Evolutionary conservation across 371 early-diverging fungal species (phyloP), one percentile per base, ranked within the genome.

Genomic region (Mucor piriformis): DNA sequence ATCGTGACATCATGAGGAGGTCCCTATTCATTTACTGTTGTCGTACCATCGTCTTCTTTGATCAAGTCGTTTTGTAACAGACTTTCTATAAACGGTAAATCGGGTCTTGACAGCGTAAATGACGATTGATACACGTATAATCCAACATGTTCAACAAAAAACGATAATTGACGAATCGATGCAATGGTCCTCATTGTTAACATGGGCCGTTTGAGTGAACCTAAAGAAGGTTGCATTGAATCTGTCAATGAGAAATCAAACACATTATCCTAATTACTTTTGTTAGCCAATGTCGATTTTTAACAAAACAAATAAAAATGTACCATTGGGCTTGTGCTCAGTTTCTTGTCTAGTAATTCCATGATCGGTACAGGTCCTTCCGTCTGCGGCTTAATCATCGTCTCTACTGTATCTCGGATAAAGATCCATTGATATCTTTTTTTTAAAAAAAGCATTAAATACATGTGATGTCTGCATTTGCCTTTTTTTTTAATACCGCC

Each of bases 391-490:
- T 74, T 66, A 52, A 81, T 76, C 16, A 83, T 12, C 29, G 83
- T 81, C 34, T 90, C 92, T 4, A 90, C 78, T 1, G 91, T 90
- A 53, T 96, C 95, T 2, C 87, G 85, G 52, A 95, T 87, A 63
- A 96, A 96, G 4, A 94, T 91, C 94, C 95, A 95, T 80, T 95
- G 92, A 63, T 93, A 92, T 32, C 92, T 92, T 59, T 13, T n/a
- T 6, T 3, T 18, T 18, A 18, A 18, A 29, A 29, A 29, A 29
- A 29, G 29, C 29, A 29, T 29, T 29, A 18, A 7, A 18, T 18
- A 18, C 42, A 18, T 13, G 16, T 8, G n/a, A 18, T 18, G 20
- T 42, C n/a, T n/a, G n/a, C n/a, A 6, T 18, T 42, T 40, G n/a
- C 18, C 8, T 81, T n/a, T n/a, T n/a, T n/a, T n/a, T n/a, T n/a